Percentiles rank a stretch among this genome's conserved stretches.
phyloP scores from a whole-genome alignment of 177 flowering plant species.

The Vitis hybrid region DNA sequence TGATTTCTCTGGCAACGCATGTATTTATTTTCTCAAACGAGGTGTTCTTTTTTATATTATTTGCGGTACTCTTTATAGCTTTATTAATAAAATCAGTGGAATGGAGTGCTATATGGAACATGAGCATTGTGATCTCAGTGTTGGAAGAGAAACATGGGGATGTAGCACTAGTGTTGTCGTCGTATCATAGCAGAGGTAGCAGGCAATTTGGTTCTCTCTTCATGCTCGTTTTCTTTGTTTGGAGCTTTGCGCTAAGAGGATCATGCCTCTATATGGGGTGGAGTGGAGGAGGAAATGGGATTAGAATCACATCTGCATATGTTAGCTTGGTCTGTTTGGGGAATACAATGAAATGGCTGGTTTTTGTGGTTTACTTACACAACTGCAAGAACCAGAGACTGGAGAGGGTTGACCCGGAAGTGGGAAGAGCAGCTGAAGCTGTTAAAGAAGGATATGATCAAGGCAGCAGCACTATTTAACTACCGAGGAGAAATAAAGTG shows the following conservation, averaged over 20 bases:
- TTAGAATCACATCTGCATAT: no score
- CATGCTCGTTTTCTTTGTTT: slow-evolving; percentile 9
- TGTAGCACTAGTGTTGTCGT: slow-evolving; percentile 17
- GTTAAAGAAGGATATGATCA: no score
- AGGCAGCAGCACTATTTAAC: no score
- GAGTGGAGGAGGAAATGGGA: not conserved
- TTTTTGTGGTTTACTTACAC: no score
- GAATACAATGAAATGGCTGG: no score
- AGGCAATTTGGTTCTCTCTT: slow-evolving; percentile 11
- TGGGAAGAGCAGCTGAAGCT: no score
- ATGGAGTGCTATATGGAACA: slow-evolving; percentile 29
- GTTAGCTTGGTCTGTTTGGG: no score
- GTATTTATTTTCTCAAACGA: not conserved
- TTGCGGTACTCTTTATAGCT: not conserved
- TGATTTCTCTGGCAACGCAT: slow-evolving; percentile 9
- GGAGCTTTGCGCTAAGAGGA: slow-evolving; percentile 6
- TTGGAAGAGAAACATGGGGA: slow-evolving; percentile 26
- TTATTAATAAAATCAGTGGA: slow-evolving; percentile 17
- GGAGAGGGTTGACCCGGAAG: no score
- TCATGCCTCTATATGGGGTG: slow-evolving; percentile 12
- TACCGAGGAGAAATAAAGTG: no score
- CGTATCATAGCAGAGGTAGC: slow-evolving; percentile 22
- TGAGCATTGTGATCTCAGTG: slow-evolving; percentile 21
- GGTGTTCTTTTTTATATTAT: not conserved
- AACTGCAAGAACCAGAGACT: no score